Base-by-base conservation (phyloP, 1,139 yeast species). In the Magnusiomyces suaveolens region DNA sequence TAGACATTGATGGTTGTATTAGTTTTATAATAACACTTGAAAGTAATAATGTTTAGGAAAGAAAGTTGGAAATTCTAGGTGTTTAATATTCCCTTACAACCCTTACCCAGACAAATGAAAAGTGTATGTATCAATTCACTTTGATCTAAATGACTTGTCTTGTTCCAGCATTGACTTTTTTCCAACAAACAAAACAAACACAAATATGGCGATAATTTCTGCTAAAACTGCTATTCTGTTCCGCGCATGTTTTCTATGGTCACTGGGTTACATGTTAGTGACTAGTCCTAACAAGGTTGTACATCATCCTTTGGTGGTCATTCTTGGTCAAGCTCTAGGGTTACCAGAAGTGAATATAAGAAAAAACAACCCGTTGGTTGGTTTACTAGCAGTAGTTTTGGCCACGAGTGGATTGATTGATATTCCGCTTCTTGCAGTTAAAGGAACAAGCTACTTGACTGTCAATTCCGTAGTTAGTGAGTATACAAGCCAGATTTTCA, bases 241-340 rank as follows among this genome's bases (percentile, higher is more conserved):
- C 41, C 71, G 84, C 55, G 71, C 75, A 16, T 64, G 72, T 21
- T 69, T 75, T 52, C 74, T 80, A 43, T 64, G 77, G 56, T 64
- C 75, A 10, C 59, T 77, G 3, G 72, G 81, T 2, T 77, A 65
- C 64, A 66, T 68, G 57, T 64, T 77, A 25, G 62, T 72, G 36
- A 68, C 67, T 44, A 71, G 71, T 52, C 78, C 80, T 0, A 54
- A 59, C 6, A 53, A 57, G 3, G 56, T 77, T n/a, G 62, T 71
- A 18, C 64, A 67, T 16, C 68, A 78, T 51, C 74, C 77, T n/a
- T 71, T 78, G 48, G 74, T 78, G 4, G 59, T 80, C 2, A 67
- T 81, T 16, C 67, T 82, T 52, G 82, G 84, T 1, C 78, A 75
- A 61, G 81, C 85, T 29, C 77, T 82, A 80, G 72, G 72, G 18